phyloP scores from a whole-genome alignment of 768 basidiomycete species.

The Pleurotus sapidus region DNA sequence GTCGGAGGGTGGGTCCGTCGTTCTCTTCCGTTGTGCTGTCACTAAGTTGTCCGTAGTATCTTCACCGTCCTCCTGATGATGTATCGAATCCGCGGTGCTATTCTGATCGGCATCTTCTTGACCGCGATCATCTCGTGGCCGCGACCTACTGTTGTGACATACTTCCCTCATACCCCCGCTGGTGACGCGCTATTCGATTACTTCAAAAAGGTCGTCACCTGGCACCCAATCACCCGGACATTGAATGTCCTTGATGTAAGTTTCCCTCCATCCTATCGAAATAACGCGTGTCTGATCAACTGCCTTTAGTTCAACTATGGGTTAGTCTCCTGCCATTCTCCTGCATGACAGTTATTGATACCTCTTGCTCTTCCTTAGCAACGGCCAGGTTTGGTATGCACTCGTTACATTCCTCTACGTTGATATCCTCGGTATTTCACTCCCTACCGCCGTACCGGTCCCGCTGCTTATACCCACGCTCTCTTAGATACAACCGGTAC shows the following conservation, averaged over 20 bases:
- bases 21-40: background rate
- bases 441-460: background rate
- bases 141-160: constrained; percentile 75
- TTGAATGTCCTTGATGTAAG: constrained; percentile 71
- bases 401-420: constrained; percentile 89
- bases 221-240: constrained; percentile 57
- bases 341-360: background rate
- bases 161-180: constrained; percentile 67
- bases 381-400: constrained; percentile 83
- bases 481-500: constrained; percentile 59
- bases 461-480: background rate
- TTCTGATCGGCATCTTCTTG: constrained; percentile 79
- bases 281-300: constrained; percentile 7
- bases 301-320: constrained; percentile 46
- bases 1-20: constrained; percentile 61
- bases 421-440: constrained; percentile 66
- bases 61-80: constrained; percentile 79
- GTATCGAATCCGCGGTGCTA: constrained; percentile 81
- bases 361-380: constrained; percentile 26
- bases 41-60: constrained; percentile 38
- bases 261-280: constrained; percentile 3
- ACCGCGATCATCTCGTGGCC: constrained; percentile 90
- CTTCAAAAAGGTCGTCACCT: constrained; percentile 83
- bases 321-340: constrained; percentile 15
- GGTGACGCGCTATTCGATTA: constrained; percentile 78